phyloP scores from a whole-genome alignment of 108 stramenopile species.

The Skeletonema costatum region DNA sequence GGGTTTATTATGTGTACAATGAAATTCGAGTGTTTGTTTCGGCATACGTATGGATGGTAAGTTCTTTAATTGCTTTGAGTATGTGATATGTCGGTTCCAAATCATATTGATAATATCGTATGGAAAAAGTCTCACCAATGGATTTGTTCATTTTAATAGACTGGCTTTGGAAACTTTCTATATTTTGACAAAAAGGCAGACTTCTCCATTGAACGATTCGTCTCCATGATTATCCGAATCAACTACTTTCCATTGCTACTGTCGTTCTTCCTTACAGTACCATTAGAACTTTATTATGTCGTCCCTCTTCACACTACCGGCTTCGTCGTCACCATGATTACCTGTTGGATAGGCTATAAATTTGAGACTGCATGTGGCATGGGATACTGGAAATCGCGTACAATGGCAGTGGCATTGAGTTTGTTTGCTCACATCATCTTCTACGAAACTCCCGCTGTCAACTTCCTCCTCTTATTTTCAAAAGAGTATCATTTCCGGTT shows the following conservation, averaged over 20 bases:
- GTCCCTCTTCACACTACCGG: conserved; percentile 91
- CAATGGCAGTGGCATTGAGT: conserved; percentile 44
- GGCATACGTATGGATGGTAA: conserved; percentile 89
- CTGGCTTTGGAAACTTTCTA: conserved; percentile 93
- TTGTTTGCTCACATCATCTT: conserved; percentile 61
- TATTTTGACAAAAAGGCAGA: conserved; percentile 92
- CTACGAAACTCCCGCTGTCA: conserved; percentile 64
- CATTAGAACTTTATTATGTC: conserved; percentile 92
- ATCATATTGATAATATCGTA: background rate
- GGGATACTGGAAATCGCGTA: conserved; percentile 53
- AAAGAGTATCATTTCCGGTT: conserved; percentile 74
- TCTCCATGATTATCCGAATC: conserved; percentile 91
- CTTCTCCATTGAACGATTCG: conserved; percentile 81
- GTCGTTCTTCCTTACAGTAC: conserved; percentile 74
- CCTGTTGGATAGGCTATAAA: conserved; percentile 49
- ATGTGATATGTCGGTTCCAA: background rate
- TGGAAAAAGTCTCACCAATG: background rate
- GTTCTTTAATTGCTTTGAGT: conserved; percentile 12
- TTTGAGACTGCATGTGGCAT: conserved; percentile 39
- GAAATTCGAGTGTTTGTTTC: conserved; percentile 91
- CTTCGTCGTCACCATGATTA: conserved; percentile 72
- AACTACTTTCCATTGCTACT: conserved; percentile 91
- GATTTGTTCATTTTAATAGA: conserved; percentile 35
- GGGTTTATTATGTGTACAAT: conserved; percentile 89
- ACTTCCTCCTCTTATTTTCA: conserved; percentile 58